Conservation (phyloP, 2,329 filamentous ascomycete species). For the Epichloe amarillans region DNA sequence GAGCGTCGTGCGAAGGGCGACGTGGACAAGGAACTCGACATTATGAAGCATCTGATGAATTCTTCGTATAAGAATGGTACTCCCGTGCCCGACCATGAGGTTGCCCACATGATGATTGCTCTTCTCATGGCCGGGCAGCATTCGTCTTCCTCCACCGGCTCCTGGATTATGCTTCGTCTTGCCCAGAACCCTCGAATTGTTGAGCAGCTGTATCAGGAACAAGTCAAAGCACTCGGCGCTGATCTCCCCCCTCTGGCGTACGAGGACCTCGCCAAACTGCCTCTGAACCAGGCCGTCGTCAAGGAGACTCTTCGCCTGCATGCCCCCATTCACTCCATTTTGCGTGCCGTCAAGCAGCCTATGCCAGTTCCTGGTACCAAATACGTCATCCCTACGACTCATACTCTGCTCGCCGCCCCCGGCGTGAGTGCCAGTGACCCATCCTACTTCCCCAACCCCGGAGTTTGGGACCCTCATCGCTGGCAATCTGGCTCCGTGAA, state of each 20-base stretch:
- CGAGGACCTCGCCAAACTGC: slow-evolving; percentile 65
- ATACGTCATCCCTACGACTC: slow-evolving; percentile 67
- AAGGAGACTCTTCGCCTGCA: slow-evolving; percentile 88
- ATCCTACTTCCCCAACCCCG: slow-evolving; percentile 68
- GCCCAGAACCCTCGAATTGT: slow-evolving; percentile 64
- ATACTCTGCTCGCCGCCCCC: slow-evolving; percentile 73
- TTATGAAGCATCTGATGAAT: slow-evolving; percentile 84
- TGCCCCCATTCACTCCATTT: slow-evolving; percentile 87
- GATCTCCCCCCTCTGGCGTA: slow-evolving; percentile 64
- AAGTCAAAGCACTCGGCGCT: slow-evolving; percentile 57
- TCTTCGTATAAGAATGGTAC: slow-evolving; percentile 74
- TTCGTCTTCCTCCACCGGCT: slow-evolving; percentile 69
- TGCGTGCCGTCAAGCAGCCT: slow-evolving; percentile 81
- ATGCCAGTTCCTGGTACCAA: slow-evolving; percentile 74
- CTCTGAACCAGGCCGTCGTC: slow-evolving; percentile 71
- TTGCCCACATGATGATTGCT: slow-evolving; percentile 90
- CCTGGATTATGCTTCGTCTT: slow-evolving; percentile 75
- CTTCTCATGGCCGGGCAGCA: slow-evolving; percentile 87
- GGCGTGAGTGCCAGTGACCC: slow-evolving; percentile 64
- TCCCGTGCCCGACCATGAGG: slow-evolving; percentile 66
- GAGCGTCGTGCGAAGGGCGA: slow-evolving; percentile 45
- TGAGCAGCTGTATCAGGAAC: slow-evolving; percentile 75
- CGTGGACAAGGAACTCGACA: slow-evolving; percentile 49
- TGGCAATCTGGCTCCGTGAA: slow-evolving; percentile 60
- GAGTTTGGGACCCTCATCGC: slow-evolving; percentile 78